Conservation (phyloP, 1,284 basidiomycete species). For the Boletellus sp. region DNA sequence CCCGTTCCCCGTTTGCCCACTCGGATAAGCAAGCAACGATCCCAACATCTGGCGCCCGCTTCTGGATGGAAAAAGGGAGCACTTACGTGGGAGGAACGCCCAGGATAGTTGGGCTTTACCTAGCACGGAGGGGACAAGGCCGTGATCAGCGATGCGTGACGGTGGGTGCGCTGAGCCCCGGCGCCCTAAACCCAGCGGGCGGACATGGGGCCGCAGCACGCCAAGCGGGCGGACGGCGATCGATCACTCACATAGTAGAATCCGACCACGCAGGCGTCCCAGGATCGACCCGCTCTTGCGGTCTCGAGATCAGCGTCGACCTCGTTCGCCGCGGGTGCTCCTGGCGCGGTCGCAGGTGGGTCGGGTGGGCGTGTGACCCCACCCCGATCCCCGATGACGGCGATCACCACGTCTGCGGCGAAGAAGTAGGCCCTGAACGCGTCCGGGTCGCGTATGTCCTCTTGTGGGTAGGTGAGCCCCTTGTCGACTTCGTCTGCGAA, state of each 20-base stretch:
- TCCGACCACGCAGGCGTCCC: conserved; percentile 72
- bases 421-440: conserved; percentile 70
- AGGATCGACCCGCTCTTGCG: conserved; percentile 47
- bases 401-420: conserved; percentile 72
- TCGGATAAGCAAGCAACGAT: too few species aligned
- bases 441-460: conserved; percentile 50
- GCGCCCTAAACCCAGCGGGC: conserved; percentile 7
- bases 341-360: not conserved
- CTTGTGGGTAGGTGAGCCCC: conserved; percentile 84
- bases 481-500: conserved; percentile 75
- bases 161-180: not conserved
- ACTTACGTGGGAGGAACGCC: conserved; percentile 88
- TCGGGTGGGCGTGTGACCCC: not conserved
- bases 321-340: conserved; percentile 22
- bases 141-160: conserved; percentile 15
- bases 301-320: conserved; percentile 40
- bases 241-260: conserved; percentile 71
- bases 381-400: conserved; percentile 40
- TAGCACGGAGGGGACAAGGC: too few species aligned
- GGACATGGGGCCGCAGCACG: too few species aligned
- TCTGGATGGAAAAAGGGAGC: not conserved
- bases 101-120: conserved; percentile 91
- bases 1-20: not conserved
- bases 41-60: too few species aligned
- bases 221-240: too few species aligned